Evolutionary conservation across 1,284 basidiomycete species (phyloP).

Genomic region (Lignosus rhinocerotis): DNA sequence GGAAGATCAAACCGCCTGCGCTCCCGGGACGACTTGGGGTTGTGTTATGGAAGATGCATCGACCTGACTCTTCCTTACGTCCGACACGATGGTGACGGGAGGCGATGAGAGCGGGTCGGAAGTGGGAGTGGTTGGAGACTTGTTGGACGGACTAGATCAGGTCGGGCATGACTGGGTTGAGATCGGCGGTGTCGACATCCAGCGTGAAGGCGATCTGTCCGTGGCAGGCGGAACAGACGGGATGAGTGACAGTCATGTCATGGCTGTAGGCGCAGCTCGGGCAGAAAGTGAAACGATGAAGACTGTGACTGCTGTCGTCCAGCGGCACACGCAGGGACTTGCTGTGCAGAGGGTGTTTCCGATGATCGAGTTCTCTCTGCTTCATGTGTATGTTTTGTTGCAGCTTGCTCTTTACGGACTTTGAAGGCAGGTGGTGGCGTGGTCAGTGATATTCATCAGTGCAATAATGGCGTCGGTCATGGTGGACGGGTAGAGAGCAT

Average conservation of each 20-base stretch:
- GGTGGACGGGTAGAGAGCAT: background rate
- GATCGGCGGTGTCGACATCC: constrained; percentile 8
- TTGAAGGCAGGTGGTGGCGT: background rate
- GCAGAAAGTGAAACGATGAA: constrained; percentile 4
- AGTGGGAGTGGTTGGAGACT: background rate
- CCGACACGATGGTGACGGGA: constrained; percentile 4
- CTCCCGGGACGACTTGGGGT: constrained; percentile 27
- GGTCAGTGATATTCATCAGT: background rate
- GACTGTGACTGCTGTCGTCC: constrained; percentile 26
- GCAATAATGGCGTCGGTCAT: background rate
- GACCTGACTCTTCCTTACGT: constrained; percentile 23
- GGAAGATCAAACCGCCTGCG: constrained; percentile 30
- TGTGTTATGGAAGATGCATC: constrained; percentile 23
- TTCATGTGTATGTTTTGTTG: constrained; percentile 51
- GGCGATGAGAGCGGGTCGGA: constrained; percentile 18
- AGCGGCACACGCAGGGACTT: constrained; percentile 43
- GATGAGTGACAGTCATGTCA: background rate
- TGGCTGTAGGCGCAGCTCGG: background rate
- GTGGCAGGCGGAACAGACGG: constrained; percentile 7
- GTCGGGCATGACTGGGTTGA: background rate
- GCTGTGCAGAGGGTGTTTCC: constrained; percentile 40
- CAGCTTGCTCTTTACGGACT: constrained; percentile 24
- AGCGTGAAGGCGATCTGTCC: constrained; percentile 8
- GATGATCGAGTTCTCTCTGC: constrained; percentile 49
- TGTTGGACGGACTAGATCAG: background rate